A percentile compares a stretch with the other conserved stretches of the same genome.
Conservation (phyloP, 495 filamentous ascomycete species). For the Neurospora sp. region DNA sequence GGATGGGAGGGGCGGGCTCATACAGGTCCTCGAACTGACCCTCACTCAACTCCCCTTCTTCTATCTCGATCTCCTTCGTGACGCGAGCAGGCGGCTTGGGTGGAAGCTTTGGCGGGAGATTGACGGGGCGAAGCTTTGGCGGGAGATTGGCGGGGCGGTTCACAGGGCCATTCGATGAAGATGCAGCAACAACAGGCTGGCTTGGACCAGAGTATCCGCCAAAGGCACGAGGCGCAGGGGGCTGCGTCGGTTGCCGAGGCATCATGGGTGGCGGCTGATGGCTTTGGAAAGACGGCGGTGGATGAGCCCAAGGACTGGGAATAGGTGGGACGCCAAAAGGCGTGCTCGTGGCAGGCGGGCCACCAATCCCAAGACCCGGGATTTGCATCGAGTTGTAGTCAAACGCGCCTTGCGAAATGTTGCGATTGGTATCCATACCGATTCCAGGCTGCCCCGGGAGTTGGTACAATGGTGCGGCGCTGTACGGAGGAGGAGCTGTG, state of each 20-base stretch:
- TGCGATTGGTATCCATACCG: constrained; percentile 10
- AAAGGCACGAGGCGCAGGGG: not conserved
- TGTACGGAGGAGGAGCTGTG: constrained; percentile 1
- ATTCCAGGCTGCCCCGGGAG: not conserved
- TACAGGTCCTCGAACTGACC: constrained; percentile 44
- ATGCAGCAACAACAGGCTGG: constrained; percentile 7
- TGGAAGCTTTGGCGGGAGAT: not conserved
- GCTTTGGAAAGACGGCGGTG: not conserved
- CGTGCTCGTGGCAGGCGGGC: not conserved
- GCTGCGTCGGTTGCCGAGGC: not conserved
- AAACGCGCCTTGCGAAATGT: constrained; percentile 21
- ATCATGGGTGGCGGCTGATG: not conserved
- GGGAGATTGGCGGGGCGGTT: not conserved
- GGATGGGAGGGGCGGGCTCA: constrained; percentile 20
- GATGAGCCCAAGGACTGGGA: constrained; percentile 5
- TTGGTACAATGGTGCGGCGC: constrained; percentile 1
- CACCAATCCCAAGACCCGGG: constrained; percentile 30
- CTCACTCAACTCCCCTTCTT: constrained; percentile 71
- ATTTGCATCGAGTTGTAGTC: constrained; percentile 31
- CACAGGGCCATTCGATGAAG: constrained; percentile 3
- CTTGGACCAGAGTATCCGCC: not conserved
- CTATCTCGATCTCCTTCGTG: constrained; percentile 25
- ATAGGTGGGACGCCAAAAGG: not conserved
- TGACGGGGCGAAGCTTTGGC: not conserved
- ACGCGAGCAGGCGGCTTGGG: constrained; percentile 1